Base-by-base conservation (phyloP, 2,329 filamentous ascomycete genomes). In the Cladophialophora bantiana region DNA sequence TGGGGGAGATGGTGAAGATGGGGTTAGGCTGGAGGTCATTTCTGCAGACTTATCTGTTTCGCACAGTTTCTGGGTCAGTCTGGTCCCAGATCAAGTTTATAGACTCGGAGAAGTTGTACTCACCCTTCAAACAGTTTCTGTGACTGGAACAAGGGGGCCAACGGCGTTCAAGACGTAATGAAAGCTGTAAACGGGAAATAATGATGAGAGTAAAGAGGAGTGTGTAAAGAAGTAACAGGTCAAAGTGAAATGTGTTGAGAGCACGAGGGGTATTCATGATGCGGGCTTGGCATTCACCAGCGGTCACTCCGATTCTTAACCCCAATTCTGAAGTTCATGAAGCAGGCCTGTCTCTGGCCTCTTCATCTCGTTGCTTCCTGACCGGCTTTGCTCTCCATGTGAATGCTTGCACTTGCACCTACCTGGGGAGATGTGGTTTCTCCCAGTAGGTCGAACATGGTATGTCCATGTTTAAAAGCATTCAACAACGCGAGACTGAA, bases 1-100 rank as follows among this genome's bases (percentile, higher is more conserved):
- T 12, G 10, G 18, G 26, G 45, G 45, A 50, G 45, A 26, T 18
- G 45, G 12, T 31, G 48, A 36, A 20, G 65, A 60, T 5, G 61
- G 50, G 15, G 61, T 36, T 10, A 61, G 55, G 13, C 50, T 36
- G 6, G 65, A 64, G 3, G 65, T 20, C 65, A 67, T 67, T 36
- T n/a, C 53, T 9, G 36, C 26, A 52, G 40, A 7, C 18, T 57
- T 53, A 32, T 20, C 53, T 54, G 34, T 59, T 42, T 58, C 34
- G 32, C 35, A 40, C 36, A 3, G 26, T 59, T 32, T 59, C 18
- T 40, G 36, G 18, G 48, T 52, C 26, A 62, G 64, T 48, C 57
- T 12, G 36, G 31, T 20, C 9, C 48, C 20, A 35, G 20, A 38
- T 36, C 54, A 38, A 32, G 35, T 58, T 67, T 64, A 32, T 20